Base-by-base conservation (phyloP, 1,284 basidiomycete species). In the Gymnopus androsaceus region DNA sequence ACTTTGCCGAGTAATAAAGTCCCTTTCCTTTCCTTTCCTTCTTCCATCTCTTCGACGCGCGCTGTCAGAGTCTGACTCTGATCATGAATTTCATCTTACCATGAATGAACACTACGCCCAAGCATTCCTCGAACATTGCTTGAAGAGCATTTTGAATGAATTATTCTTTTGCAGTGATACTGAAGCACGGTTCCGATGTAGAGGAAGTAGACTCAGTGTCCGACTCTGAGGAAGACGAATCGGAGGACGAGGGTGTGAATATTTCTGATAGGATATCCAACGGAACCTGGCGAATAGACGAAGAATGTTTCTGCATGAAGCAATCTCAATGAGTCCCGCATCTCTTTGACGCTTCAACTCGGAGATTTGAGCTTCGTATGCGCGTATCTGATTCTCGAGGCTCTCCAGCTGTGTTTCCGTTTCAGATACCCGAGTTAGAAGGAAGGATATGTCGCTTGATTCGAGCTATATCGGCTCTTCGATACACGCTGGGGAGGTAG, bases 221-320 rank as follows among this genome's bases (percentile, higher is more conserved):
- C 4, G 90, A 92, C 63, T 89, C 87, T 0, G 88, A 92, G 65
- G 83, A 83, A 31, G 88, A 87, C 47, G 91, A 92, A 66, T 86
- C 85, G 1, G 95, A 98, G 67, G 96, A 99, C 67, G 94, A 96
- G 67, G 92, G 97, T 58, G 97, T n/a, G n/a, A n/a, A n/a, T n/a
- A n/a, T n/a, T n/a, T n/a, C n/a, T n/a, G n/a, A n/a, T n/a, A n/a
- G n/a, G n/a, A n/a, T n/a, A n/a, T n/a, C n/a, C n/a, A n/a, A n/a
- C n/a, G n/a, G n/a, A n/a, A n/a, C n/a, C n/a, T n/a, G n/a, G n/a
- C n/a, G n/a, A n/a, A n/a, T n/a, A n/a, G n/a, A n/a, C n/a, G n/a
- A n/a, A n/a, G n/a, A n/a, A n/a, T n/a, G n/a, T n/a, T n/a, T n/a
- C n/a, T n/a, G n/a, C n/a, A n/a, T n/a, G n/a, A n/a, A n/a, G n/a